A percentile compares a stretch with the other conserved stretches of the same genome.
These are phyloP conservation scores for Triticum timopheevii DNA, from an alignment of 176 grass and related monocot species.

Conservation along the genomic window DNA sequence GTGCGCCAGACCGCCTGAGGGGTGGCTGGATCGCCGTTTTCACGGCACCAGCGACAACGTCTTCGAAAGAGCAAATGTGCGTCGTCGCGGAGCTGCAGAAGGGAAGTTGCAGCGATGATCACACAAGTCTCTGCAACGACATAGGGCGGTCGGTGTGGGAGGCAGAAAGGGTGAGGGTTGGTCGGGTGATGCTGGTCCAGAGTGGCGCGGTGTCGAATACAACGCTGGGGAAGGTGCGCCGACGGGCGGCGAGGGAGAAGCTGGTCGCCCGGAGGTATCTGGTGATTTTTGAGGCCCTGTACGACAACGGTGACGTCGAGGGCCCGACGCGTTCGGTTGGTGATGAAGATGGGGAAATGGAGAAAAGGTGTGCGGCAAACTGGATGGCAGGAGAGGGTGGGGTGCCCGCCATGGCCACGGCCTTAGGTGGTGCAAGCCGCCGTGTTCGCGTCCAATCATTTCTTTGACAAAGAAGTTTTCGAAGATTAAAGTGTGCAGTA, in stretches of 20 bases:
- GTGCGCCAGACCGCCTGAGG: slow-evolving; percentile 24
- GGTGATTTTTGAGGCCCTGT: slow-evolving; percentile 27
- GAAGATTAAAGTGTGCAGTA: background rate
- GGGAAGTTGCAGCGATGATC: background rate
- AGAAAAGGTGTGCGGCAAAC: background rate
- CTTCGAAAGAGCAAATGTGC: background rate
- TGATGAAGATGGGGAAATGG: background rate
- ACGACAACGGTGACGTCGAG: background rate
- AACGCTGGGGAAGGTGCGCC: slow-evolving; percentile 61
- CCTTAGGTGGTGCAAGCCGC: slow-evolving; percentile 12
- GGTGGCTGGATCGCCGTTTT: slow-evolving; percentile 47
- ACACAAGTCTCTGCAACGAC: slow-evolving; percentile 28
- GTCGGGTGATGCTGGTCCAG: slow-evolving; percentile 41
- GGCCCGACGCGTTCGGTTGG: background rate
- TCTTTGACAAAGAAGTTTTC: slow-evolving; percentile 18
- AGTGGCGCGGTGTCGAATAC: slow-evolving; percentile 50
- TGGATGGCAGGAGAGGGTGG: background rate
- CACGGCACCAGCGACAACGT: background rate
- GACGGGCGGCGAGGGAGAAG: slow-evolving; percentile 44
- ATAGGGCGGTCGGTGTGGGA: slow-evolving; percentile 30
- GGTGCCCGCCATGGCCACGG: background rate
- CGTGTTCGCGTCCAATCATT: slow-evolving; percentile 34
- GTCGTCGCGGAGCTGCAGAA: slow-evolving; percentile 39
- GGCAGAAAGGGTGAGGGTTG: slow-evolving; percentile 33
- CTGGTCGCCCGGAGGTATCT: slow-evolving; percentile 34